Base-by-base conservation (phyloP, 495 filamentous ascomycete genomes). In the Parathielavia hyrcaniae region DNA sequence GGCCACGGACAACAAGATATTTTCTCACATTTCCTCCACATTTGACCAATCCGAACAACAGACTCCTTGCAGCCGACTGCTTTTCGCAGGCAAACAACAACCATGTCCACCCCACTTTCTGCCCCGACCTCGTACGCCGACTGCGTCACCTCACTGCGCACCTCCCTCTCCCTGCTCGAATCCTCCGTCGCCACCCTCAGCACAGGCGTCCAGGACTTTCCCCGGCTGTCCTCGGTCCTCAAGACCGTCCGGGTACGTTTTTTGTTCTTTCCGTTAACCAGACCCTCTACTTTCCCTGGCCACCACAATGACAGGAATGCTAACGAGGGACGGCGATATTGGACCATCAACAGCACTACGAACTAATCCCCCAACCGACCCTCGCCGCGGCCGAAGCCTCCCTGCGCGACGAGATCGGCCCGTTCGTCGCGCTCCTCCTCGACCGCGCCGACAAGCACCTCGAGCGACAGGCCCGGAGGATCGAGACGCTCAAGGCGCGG, bases 161-260 rank as follows among this genome's bases (percentile, higher is more conserved):
- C 73, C 36, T 79, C 77, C 7, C 76, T 79, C 60, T 75, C 72
- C 55, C 75, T 72, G 68, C 76, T 79, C 69, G 73, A 77, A 57
- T 77, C 75, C 26, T 79, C 77, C 11, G 75, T 78, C 14, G 58
- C 62, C 11, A 77, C 73, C 9, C 72, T 79, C 51, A 74, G 66
- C 51, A 60, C 52, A 58, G 76, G 75, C 56, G 69, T 79, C 17
- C 58, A 71, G 43, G 77, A 79, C 67, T 76, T 73, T 46, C 76
- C 75, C 13, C 76, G 77, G 14, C 69, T 79, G 1, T 52, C 67
- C 36, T 64, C 59, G 59, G 74, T 79, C 32, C 68, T 79, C 36
- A 79, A 77, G 57, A 74, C 74, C 47, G 75, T 77, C 20, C 71
- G 77, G 39, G 76, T 77, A 69, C 43, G 70, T 67, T 30, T 17